These are phyloP conservation scores for Colletotrichum zoysiae DNA, from an alignment of 2,329 filamentous ascomycete species.

Conservation along the genomic window DNA sequence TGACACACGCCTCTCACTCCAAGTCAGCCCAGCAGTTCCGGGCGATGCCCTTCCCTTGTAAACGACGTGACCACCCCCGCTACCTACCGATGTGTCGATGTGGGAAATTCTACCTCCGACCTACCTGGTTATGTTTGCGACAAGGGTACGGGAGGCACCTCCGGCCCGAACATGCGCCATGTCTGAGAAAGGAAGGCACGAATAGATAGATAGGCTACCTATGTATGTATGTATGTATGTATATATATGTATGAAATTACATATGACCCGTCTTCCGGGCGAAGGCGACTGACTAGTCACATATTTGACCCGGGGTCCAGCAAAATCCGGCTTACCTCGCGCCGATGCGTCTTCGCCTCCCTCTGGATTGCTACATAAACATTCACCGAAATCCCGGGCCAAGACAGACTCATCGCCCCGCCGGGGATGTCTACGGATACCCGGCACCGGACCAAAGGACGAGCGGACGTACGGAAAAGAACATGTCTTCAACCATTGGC, in stretches of 20 bases:
- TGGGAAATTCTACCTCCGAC: neutral
- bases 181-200: too few relatives aligned
- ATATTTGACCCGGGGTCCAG: constrained; percentile 11
- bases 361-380: constrained; percentile 16
- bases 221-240: too few relatives aligned
- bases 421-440: neutral
- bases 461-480: neutral
- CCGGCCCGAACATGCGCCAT: neutral
- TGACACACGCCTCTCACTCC: neutral
- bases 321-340: constrained; percentile 17
- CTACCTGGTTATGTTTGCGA: too few relatives aligned
- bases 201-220: too few relatives aligned
- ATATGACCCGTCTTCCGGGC: neutral
- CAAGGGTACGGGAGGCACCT: constrained; percentile 2
- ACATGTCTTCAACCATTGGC: constrained; percentile 19
- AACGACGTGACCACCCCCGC: neutral
- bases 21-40: neutral
- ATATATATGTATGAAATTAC: too few relatives aligned
- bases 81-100: constrained; percentile 13
- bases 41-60: neutral
- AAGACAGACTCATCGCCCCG: constrained; percentile 31
- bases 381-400: constrained; percentile 31
- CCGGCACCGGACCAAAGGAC: neutral
- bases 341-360: constrained; percentile 25
- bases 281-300: constrained; percentile 4